Evolutionary conservation across 108 stramenopile species (phyloP).

Genomic region (Nannochloropsis gaditana): DNA sequence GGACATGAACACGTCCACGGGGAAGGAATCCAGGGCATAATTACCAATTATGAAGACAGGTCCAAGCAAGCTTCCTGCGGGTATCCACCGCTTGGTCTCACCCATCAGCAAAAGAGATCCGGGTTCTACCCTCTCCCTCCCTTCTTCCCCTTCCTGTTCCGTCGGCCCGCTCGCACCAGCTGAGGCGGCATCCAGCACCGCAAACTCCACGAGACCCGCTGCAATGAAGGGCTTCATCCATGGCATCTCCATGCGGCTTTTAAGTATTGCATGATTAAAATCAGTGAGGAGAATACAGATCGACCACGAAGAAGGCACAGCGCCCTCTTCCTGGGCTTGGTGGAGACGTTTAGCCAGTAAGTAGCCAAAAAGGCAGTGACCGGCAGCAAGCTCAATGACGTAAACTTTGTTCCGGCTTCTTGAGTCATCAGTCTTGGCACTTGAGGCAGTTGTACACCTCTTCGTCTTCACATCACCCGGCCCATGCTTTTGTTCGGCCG

Average conservation of each 20-base stretch:
- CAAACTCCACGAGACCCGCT: background rate
- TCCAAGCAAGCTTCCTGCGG: background rate
- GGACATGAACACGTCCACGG: background rate
- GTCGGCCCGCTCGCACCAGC: background rate
- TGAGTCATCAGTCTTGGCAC: background rate
- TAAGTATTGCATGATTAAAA: background rate
- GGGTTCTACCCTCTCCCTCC: background rate
- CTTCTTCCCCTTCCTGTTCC: background rate
- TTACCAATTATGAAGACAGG: slow-evolving; percentile 3
- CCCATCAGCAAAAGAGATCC: background rate
- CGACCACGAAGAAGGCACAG: background rate
- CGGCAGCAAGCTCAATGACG: slow-evolving; percentile 13
- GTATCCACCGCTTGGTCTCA: background rate
- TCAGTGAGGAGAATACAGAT: background rate
- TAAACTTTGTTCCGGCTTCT: background rate
- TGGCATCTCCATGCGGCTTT: background rate
- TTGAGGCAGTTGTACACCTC: background rate
- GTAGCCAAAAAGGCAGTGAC: background rate
- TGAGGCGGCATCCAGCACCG: background rate
- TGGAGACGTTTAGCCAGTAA: background rate
- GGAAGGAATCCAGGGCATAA: background rate
- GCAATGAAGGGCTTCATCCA: background rate
- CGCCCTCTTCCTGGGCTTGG: background rate
- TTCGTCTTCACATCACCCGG: background rate
- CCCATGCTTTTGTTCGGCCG: background rate